Percentiles rank a stretch among this genome's conserved stretches.
phyloP scores from a whole-genome alignment of 306 rosid species.

The Cicer cuneatum region DNA sequence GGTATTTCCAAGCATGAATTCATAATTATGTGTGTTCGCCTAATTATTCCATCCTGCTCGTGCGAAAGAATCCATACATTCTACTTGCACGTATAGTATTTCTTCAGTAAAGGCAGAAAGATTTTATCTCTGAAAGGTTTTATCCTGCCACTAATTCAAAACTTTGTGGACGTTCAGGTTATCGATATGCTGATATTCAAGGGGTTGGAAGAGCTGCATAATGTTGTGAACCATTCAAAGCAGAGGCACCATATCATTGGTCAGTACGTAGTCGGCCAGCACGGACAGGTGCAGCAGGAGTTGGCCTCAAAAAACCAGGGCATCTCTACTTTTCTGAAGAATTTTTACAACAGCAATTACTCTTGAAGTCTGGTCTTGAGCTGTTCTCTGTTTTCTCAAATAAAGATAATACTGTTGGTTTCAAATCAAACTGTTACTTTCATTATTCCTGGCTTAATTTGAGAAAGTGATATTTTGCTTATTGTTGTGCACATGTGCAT shows the following conservation, averaged over 20 bases:
- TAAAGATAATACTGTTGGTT: constrained; percentile 48
- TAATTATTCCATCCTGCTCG: constrained; percentile 13
- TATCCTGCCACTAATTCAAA: constrained; percentile 29
- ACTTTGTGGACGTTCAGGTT: constrained; percentile 63
- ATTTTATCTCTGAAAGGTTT: background rate
- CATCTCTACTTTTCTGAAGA: constrained; percentile 69
- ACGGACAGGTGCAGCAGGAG: constrained; percentile 70
- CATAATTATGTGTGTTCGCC: constrained; percentile 26
- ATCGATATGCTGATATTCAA: constrained; percentile 93
- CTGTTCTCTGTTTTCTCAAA: constrained; percentile 48
- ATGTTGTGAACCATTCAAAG: constrained; percentile 83
- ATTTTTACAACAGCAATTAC: constrained; percentile 80
- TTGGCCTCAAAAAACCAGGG: constrained; percentile 67
- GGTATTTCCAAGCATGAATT: constrained; percentile 7
- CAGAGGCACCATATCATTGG: constrained; percentile 96
- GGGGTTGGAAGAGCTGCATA: constrained; percentile 83
- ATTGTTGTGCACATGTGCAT: constrained; percentile 27
- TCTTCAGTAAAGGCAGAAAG: constrained; percentile 1
- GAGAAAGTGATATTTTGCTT: constrained; percentile 43
- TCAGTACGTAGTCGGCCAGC: constrained; percentile 75
- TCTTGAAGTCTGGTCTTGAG: constrained; percentile 53
- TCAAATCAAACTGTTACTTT: constrained; percentile 42
- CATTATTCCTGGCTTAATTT: constrained; percentile 41
- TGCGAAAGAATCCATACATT: constrained; percentile 24
- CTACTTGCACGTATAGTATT: constrained; percentile 2